Evolutionary conservation across 345 rosid genomes (phyloP).

Genomic region (Dimocarpus longan): DNA sequence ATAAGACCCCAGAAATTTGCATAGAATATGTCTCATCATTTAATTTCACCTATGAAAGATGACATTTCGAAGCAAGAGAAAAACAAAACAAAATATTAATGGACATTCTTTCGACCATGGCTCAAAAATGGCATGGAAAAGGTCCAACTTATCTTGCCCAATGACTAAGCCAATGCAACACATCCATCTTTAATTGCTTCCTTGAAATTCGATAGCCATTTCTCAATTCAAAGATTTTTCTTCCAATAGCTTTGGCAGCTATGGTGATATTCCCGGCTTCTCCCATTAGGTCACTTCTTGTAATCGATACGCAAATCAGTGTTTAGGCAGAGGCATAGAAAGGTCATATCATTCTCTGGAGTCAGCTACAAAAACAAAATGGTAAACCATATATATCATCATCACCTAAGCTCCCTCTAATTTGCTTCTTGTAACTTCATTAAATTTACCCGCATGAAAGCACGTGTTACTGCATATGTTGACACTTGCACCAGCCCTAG

Average conservation of each 20-base stretch:
- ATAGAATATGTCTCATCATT: too few relatives aligned
- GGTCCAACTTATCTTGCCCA: too few relatives aligned
- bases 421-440: slow-evolving; percentile 24
- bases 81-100: too few relatives aligned
- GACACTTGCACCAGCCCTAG: slow-evolving; percentile 8
- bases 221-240: slow-evolving; percentile 28
- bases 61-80: too few relatives aligned
- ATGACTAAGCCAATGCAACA: background rate
- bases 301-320: slow-evolving; percentile 1
- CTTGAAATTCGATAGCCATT: slow-evolving; percentile 16
- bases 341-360: slow-evolving; percentile 26
- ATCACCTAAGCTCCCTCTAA: background rate
- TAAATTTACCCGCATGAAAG: slow-evolving; percentile 36
- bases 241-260: slow-evolving; percentile 39
- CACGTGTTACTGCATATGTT: slow-evolving; percentile 34
- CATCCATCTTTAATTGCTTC: slow-evolving; percentile 3
- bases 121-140: too few relatives aligned
- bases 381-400: background rate
- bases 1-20: too few relatives aligned
- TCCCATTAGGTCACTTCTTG: slow-evolving; percentile 25
- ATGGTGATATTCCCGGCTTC: slow-evolving; percentile 30
- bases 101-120: too few relatives aligned
- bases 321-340: slow-evolving; percentile 28
- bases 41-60: too few relatives aligned
- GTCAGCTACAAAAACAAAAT: slow-evolving; percentile 29